Evolutionary conservation across 2,329 filamentous ascomycete species (phyloP), one percentile per base, ranked within the genome.

Genomic region (Penicillium sp.): DNA sequence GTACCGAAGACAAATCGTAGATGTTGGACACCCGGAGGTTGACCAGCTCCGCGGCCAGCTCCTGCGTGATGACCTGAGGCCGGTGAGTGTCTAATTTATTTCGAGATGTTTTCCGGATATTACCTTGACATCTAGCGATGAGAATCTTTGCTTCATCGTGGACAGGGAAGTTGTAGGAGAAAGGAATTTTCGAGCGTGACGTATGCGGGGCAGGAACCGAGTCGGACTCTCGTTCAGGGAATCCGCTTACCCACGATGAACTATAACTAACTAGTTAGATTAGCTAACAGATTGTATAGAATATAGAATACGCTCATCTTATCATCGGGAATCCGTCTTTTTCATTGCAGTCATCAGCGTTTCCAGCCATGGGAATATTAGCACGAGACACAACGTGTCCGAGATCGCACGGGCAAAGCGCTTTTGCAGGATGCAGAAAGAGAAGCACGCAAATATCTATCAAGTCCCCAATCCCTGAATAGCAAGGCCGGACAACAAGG

Each of bases 21-120:
- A 96, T 85, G 66, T 98, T 98, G 52, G 87, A 82, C 41, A 97
- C 80, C 54, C 93, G 87, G 52, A 97, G 77, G 49, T 82, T 81
- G 48, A 85, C 81, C 44, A 98, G 78, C 55, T 78, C 80, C 53
- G 80, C 75, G 49, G 89, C 85, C 52, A 98, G 86, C 78, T 98
- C 93, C 67, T 95, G 88, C 46, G 89, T 86, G 65, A 97, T 94
- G 70, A 95, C 89, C 88, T 95, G 63, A 28, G n/a, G 20, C 18
- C 43, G n/a, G 23, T 51, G 24, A 59, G 54, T 22, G 31, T 23
- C 35, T 43, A 24, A 35, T 35, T 42, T 34, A 44, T 20, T 8
- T 13, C 22, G 38, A n/a, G 9, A 0, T 11, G 6, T n/a, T 36
- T 20, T 6, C 16, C 13, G 4, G 24, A 46, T 54, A 18, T 26